Percentiles rank a stretch among this genome's conserved stretches.
These are phyloP conservation scores for Lentinus brumalis DNA, from an alignment of 768 basidiomycete species.

Conservation along the genomic window DNA sequence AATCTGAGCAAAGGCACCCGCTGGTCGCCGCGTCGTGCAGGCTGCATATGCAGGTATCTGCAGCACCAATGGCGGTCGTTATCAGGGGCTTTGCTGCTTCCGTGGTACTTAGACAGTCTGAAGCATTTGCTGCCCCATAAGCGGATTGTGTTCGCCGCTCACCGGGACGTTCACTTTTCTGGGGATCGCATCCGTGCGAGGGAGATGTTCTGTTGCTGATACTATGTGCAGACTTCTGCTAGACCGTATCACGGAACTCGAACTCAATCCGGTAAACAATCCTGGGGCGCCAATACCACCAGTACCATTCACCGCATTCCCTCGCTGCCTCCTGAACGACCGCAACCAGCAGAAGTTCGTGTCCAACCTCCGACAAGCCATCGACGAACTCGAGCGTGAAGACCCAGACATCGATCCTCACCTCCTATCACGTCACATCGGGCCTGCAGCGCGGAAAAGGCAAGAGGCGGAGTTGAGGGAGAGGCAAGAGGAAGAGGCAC, in stretches of 20 bases:
- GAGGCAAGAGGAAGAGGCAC: constrained; percentile 48
- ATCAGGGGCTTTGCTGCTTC: too few relatives aligned
- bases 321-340: constrained; percentile 47
- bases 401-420: constrained; percentile 49
- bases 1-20: too few relatives aligned
- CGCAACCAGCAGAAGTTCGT: constrained; percentile 48
- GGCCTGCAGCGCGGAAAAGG: constrained; percentile 46
- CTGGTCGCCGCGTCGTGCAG: too few relatives aligned
- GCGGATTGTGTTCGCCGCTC: too few relatives aligned
- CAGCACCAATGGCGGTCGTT: too few relatives aligned
- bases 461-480: constrained; percentile 43
- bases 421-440: constrained; percentile 47
- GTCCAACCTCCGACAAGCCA: constrained; percentile 49
- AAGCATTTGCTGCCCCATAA: too few relatives aligned
- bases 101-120: too few relatives aligned
- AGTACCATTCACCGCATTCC: constrained; percentile 49
- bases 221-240: constrained; percentile 45
- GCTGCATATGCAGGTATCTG: too few relatives aligned
- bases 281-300: constrained; percentile 24
- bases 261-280: constrained; percentile 40
- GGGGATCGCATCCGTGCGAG: too few relatives aligned
- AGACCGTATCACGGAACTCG: constrained; percentile 64
- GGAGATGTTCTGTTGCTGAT: neutral
- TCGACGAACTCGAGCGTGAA: constrained; percentile 46
- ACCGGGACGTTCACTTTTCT: too few relatives aligned